phyloP scores from a whole-genome alignment of 139 green algal species.

The Chlorella vulgaris region DNA sequence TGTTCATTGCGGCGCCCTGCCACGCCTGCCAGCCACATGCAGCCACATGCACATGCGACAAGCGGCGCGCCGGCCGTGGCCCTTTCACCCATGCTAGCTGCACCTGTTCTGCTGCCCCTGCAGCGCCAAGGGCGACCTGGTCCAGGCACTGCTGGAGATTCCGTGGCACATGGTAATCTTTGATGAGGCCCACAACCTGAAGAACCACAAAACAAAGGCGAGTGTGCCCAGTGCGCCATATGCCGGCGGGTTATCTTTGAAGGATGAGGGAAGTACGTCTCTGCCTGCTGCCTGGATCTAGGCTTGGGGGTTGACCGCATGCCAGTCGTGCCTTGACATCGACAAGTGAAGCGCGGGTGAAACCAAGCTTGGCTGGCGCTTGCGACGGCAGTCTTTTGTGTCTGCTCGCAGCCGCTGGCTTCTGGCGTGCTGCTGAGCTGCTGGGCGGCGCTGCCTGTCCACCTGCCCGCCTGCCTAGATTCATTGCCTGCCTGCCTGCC shows the following conservation, averaged over 20 bases:
- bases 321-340: too few species aligned
- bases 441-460: background rate
- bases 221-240: too few species aligned
- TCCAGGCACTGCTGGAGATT: constrained; percentile 25
- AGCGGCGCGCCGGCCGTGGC: too few species aligned
- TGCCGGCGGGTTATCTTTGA: background rate
- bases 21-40: too few species aligned
- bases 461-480: background rate
- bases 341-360: too few species aligned
- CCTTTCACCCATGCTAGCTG: background rate
- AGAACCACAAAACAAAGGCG: background rate
- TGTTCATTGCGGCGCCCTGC: too few species aligned
- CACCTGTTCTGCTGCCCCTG: background rate
- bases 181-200: constrained; percentile 53
- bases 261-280: background rate
- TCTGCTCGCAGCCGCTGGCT: too few species aligned
- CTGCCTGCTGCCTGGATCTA: background rate
- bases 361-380: too few species aligned
- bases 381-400: too few species aligned
- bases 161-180: constrained; percentile 56
- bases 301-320: too few species aligned
- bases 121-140: background rate
- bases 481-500: background rate
- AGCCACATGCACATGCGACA: too few species aligned
- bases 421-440: too few species aligned